These are phyloP conservation scores for Cyberlindnera xishuangbannaensis DNA, from an alignment of 805 yeast genomes.

Conservation along the genomic window DNA sequence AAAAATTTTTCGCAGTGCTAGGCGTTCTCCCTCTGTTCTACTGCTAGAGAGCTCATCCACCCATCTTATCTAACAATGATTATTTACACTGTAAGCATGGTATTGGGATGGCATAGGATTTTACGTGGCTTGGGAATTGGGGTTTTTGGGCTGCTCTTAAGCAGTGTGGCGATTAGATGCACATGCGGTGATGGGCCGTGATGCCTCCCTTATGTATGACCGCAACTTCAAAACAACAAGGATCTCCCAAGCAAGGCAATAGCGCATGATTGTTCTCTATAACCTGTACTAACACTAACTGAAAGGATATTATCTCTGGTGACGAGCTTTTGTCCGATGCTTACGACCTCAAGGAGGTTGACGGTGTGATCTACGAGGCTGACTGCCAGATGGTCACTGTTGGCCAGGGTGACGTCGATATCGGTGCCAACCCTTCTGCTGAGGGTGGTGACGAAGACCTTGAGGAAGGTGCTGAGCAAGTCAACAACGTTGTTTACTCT, in stretches of 20 bases:
- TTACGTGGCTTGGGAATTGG: too few relatives aligned
- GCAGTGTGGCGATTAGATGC: too few relatives aligned
- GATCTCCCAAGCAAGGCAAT: too few relatives aligned
- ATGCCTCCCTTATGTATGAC: too few relatives aligned
- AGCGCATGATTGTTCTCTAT: too few relatives aligned
- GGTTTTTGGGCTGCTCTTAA: too few relatives aligned
- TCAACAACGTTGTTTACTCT: conserved; percentile 97
- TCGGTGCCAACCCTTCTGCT: conserved; percentile 99
- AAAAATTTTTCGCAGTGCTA: conserved; percentile 9
- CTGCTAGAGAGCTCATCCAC: too few relatives aligned
- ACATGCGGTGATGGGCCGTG: too few relatives aligned
- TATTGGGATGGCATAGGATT: too few relatives aligned
- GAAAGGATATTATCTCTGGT: conserved; percentile 80
- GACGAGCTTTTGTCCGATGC: conserved; percentile 98
- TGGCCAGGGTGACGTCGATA: conserved; percentile 89
- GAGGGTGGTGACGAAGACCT: conserved; percentile 79
- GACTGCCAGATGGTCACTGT: conserved; percentile 91
- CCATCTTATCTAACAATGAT: conserved; percentile 12
- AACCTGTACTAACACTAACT: too few relatives aligned
- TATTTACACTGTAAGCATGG: conserved; percentile 14
- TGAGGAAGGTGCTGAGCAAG: conserved; percentile 84
- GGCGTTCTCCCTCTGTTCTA: too few relatives aligned
- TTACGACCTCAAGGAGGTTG: conserved; percentile 83
- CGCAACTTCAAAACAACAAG: too few relatives aligned
- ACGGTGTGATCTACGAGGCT: conserved; percentile 91